phyloP scores from a whole-genome alignment of 352 stramenopile genomes.

The Phytophthora pinifolia region DNA sequence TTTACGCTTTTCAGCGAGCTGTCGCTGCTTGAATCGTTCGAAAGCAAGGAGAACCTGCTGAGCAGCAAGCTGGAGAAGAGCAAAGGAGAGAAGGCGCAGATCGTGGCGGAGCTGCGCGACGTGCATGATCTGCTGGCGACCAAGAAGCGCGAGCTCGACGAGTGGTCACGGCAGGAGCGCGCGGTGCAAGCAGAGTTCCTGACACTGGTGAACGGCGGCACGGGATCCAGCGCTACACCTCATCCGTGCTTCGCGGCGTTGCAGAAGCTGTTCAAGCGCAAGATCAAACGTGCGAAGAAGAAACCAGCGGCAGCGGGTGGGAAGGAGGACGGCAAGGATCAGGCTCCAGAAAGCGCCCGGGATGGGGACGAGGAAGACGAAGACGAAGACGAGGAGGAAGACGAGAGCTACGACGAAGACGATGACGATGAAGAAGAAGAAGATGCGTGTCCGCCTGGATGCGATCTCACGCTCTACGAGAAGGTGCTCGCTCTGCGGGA shows the following conservation, averaged over 20 bases:
- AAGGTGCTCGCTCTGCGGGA: slow-evolving; percentile 91
- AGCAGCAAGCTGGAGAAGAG: slow-evolving; percentile 86
- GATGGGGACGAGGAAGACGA: slow-evolving; percentile 70
- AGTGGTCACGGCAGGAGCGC: slow-evolving; percentile 66
- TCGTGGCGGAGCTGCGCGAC: slow-evolving; percentile 76
- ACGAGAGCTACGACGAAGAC: slow-evolving; percentile 83
- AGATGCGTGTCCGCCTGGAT: slow-evolving; percentile 88
- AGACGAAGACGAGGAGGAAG: slow-evolving; percentile 70
- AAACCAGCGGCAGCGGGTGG: slow-evolving; percentile 22
- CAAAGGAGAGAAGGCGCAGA: slow-evolving; percentile 82
- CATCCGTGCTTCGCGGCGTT: slow-evolving; percentile 73
- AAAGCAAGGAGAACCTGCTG: slow-evolving; percentile 89
- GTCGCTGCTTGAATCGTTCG: slow-evolving; percentile 89
- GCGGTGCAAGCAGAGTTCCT: slow-evolving; percentile 73
- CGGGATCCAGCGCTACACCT: slow-evolving; percentile 29
- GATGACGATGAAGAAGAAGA: slow-evolving; percentile 93
- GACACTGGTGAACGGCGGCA: slow-evolving; percentile 65
- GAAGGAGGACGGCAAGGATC: slow-evolving; percentile 41
- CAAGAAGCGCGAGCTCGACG: slow-evolving; percentile 84
- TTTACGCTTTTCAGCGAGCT: slow-evolving; percentile 88
- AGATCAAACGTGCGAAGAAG: slow-evolving; percentile 92
- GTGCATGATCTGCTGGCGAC: slow-evolving; percentile 68
- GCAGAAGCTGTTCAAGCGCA: slow-evolving; percentile 91
- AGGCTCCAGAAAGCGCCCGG: slow-evolving; percentile 28
- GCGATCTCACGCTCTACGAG: slow-evolving; percentile 91